Base-by-base conservation (phyloP, 1,139 yeast genomes). In the Debaryomyces nepalensis region DNA sequence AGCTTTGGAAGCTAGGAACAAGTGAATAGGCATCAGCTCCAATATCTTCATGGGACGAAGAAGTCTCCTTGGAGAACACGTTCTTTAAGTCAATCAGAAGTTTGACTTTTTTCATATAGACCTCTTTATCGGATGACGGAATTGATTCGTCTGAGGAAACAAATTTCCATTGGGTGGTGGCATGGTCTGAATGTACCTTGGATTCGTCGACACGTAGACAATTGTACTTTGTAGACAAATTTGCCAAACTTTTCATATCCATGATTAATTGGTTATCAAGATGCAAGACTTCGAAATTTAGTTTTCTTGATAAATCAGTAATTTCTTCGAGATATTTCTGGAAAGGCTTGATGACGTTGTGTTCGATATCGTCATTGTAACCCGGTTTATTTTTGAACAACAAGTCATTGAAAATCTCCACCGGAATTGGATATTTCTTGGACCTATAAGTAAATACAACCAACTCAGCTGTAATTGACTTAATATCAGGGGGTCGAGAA, bases 1-100 rank as follows among this genome's bases (percentile, higher is more conserved):
- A 70, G 6, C 53, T 47, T 50, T 71, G 76, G 49, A 70, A 71
- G 38, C 64, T 72, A 0, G 77, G 77, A 3, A 68, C 59, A 16
- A 71, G 52, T 33, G 66, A 63, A 41, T 65, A 63, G 11, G 62
- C 62, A 18, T 52, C 46, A 26, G 48, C 40, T 5, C 40, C 45
- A 5, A 41, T 30, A 10, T 34, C 37, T 10, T 34, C 37, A 14
- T 34, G 37, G 18, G 37, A 34, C 8, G 23, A 22, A 3, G 29
- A 16, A 24, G n/a, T 44, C 8, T 48, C 50, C 12, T 32, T 44
- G 5, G 42, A 35, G 10, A 48, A 42, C 2, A 55, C 54, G 18
- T 56, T 52, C 18, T 44, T 45, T 26, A 61, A 45, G 37, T 64
- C 66, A 2, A 64, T 47, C 14, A 47, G 52, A 5, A 64, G 44